A percentile compares a stretch with the other conserved stretches of the same genome.
Evolutionary conservation across 768 basidiomycete genomes (phyloP).

Genomic region (Lactifluus piperatus): DNA sequence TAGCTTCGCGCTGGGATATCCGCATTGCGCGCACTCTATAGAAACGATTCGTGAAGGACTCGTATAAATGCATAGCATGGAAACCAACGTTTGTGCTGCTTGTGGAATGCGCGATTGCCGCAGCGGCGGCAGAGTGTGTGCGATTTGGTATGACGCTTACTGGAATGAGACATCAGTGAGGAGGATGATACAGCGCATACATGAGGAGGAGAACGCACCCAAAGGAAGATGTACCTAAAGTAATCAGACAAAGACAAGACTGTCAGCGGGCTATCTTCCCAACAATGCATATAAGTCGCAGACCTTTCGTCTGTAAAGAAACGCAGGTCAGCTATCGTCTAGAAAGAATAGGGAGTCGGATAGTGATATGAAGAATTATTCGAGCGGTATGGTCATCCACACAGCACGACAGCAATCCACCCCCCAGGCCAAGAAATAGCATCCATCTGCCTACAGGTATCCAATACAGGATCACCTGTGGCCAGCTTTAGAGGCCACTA

Average conservation of each 20-base stretch:
- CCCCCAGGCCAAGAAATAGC: constrained; percentile 22
- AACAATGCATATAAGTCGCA: constrained; percentile 12
- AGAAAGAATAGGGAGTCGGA: not conserved
- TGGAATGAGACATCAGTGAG: constrained; percentile 26
- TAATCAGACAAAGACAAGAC: constrained; percentile 3
- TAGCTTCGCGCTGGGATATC: constrained; percentile 91
- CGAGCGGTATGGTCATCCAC: constrained; percentile 30
- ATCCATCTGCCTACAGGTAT: constrained; percentile 18
- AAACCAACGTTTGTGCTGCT: constrained; percentile 89
- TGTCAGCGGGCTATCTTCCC: constrained; percentile 15
- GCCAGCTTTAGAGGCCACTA: constrained; percentile 16
- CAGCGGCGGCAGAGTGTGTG: constrained; percentile 98
- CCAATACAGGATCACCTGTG: not conserved
- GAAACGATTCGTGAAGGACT: not conserved
- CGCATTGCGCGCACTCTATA: constrained; percentile 89
- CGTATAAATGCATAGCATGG: not conserved
- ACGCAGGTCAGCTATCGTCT: constrained; percentile 16
- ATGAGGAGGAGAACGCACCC: constrained; percentile 47
- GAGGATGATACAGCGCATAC: not conserved
- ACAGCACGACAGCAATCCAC: constrained; percentile 27
- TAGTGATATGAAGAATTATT: not conserved
- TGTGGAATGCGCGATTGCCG: constrained; percentile 93
- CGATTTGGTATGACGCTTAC: constrained; percentile 96
- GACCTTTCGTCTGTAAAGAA: constrained; percentile 72
- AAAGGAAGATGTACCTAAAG: constrained; percentile 91